Conservation (phyloP, 345 rosid genomes). For the Cardamine occulta region DNA sequence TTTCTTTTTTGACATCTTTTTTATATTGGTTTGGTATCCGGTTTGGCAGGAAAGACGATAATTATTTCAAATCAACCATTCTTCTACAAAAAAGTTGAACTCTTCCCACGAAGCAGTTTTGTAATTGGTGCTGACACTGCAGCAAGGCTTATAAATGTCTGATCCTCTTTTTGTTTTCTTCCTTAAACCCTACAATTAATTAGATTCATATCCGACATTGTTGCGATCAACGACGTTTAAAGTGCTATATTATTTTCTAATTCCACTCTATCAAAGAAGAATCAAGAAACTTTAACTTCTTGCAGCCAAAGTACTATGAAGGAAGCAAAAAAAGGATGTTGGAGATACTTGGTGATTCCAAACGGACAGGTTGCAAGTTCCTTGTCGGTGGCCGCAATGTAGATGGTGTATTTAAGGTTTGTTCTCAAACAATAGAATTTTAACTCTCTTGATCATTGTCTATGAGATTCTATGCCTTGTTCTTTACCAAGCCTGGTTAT, state of each 20-base stretch:
- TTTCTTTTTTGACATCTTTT: no score
- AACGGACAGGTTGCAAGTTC: constrained; percentile 75
- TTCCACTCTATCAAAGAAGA: not conserved
- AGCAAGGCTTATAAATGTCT: constrained; percentile 79
- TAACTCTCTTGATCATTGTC: not conserved
- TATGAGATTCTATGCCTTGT: not conserved
- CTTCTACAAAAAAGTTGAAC: constrained; percentile 89
- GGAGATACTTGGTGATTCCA: constrained; percentile 66
- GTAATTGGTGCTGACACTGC: constrained; percentile 93
- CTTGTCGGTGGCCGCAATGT: constrained; percentile 84
- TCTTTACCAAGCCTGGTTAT: not conserved
- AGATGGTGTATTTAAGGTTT: constrained; percentile 77
- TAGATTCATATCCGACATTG: constrained; percentile 2
- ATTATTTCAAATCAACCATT: constrained; percentile 93
- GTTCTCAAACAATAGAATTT: not conserved
- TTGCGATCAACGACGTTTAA: not conserved
- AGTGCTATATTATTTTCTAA: not conserved
- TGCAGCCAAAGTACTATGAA: constrained; percentile 83
- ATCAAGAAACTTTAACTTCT: constrained; percentile 21
- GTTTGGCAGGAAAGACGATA: constrained; percentile 72
- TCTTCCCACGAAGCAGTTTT: constrained; percentile 90
- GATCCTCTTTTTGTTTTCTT: constrained; percentile 18
- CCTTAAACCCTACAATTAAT: not conserved
- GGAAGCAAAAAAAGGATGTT: constrained; percentile 68
- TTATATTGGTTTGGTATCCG: constrained; percentile 21